Evolutionary conservation across 1,139 yeast species (phyloP).

Genomic region (Candida sp.): DNA sequence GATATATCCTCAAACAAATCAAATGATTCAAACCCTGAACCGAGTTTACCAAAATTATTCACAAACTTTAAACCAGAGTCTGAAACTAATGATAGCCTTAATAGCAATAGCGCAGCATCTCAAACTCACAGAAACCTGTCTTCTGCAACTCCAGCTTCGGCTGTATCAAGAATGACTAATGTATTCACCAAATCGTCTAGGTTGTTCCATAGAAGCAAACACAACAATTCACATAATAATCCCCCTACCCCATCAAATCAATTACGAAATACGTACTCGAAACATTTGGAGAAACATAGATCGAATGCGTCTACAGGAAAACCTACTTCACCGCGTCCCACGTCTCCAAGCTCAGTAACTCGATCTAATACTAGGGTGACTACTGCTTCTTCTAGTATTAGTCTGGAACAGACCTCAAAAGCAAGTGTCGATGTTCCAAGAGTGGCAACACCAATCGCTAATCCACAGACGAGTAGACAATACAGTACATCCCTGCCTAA

Average conservation of each 20-base stretch:
- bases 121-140: constrained; percentile 3
- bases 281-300: constrained; percentile 30
- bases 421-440: background rate
- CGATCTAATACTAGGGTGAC: background rate
- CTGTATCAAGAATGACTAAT: constrained; percentile 21
- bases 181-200: constrained; percentile 31
- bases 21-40: background rate
- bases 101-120: background rate
- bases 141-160: constrained; percentile 6
- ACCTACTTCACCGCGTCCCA: constrained; percentile 18
- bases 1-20: background rate
- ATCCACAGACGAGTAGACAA: background rate
- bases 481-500: background rate
- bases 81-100: background rate
- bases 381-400: background rate
- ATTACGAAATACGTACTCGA: constrained; percentile 27
- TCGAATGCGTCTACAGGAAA: constrained; percentile 21
- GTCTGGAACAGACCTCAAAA: background rate
- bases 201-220: constrained; percentile 24
- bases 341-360: constrained; percentile 14
- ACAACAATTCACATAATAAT: background rate
- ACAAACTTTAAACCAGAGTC: background rate
- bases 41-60: background rate
- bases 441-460: background rate
- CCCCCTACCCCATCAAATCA: constrained; percentile 11